These are phyloP conservation scores for Bipolaris cookei DNA, from an alignment of 2,329 filamentous ascomycete genomes.

Conservation along the genomic window DNA sequence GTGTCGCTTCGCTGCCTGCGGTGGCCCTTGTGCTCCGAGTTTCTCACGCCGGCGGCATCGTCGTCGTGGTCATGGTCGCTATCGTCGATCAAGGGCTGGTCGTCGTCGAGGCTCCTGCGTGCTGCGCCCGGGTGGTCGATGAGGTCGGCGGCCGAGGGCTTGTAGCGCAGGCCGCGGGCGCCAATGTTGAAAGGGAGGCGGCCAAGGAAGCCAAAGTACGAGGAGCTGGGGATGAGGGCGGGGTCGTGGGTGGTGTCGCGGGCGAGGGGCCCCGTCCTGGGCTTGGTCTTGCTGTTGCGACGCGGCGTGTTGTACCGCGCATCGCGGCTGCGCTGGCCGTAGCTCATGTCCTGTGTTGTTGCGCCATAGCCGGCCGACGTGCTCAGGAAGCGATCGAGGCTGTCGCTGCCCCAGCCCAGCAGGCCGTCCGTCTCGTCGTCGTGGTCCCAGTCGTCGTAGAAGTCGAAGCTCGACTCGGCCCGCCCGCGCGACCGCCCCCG, in stretches of 20 bases:
- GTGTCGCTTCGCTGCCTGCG: conserved; percentile 76
- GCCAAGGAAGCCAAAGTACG: conserved; percentile 82
- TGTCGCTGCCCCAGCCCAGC: conserved; percentile 79
- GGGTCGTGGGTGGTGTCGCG: conserved; percentile 63
- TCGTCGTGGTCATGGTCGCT: conserved; percentile 59
- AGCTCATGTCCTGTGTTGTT: conserved; percentile 77
- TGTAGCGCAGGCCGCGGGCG: conserved; percentile 78
- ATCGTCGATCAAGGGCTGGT: conserved; percentile 73
- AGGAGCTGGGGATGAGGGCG: conserved; percentile 87
- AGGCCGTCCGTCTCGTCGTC: conserved; percentile 67
- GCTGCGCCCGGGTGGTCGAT: conserved; percentile 79
- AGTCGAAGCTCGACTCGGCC: conserved; percentile 90
- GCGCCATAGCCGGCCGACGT: conserved; percentile 65
- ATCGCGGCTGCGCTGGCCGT: conserved; percentile 69
- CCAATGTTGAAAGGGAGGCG: conserved; percentile 85
- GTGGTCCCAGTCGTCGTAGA: conserved; percentile 96
- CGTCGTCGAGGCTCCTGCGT: conserved; percentile 62
- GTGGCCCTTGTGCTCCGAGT: conserved; percentile 44
- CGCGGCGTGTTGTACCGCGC: conserved; percentile 41
- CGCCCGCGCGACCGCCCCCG: conserved; percentile 62
- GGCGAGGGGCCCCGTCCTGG: conserved; percentile 51
- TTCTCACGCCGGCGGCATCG: conserved; percentile 26
- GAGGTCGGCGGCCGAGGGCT: conserved; percentile 87
- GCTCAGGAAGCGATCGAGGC: conserved; percentile 82
- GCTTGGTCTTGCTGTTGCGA: conserved; percentile 62